Base-by-base conservation (phyloP, 768 basidiomycete genomes). In the Rhizopogon vinicolor region DNA sequence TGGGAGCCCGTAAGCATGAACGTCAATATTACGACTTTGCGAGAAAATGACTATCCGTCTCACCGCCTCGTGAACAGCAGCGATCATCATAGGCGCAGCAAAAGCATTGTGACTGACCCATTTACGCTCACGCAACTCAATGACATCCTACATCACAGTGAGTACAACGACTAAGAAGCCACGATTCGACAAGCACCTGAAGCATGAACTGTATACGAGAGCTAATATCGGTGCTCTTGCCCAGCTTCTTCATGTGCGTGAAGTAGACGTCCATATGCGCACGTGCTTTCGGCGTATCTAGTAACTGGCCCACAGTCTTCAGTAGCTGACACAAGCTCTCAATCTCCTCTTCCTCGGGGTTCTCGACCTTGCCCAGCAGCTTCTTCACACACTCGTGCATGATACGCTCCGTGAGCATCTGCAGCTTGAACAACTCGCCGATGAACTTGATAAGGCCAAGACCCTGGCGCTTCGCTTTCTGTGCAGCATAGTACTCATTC, bases 311-410 rank as follows among this genome's bases (percentile, higher is more conserved):
- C 51, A 98, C 91, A 6, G 96, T 98, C 19, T 87, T 81, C 51
- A 99, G 71, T 52, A 98, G 81, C 69, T 93, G 93, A 80, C 94
- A 98, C 54, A 97, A 80, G 45, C 88, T 91, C 79, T 98, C 96
- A 60, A 99, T 90, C 67, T 97, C 95, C 75, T 98, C 96, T 73
- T 98, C 96, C 66, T 98, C 94, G 0, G 94, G 97, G 64, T 92
- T 91, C 62, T 93, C 87, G 55, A 96, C 88, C 67, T 99, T 98
- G 53, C 87, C 83, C 12, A 98, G 78, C 12, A 98, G 81, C 74
- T 95, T 94, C 82, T 93, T 93, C 68, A 98, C 86, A 78, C 95
- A 99, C 72, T 93, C 91, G 77, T 94, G 91, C 91, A 98, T 99
- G 75, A 98, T 96, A 62, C 93, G 87, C 75, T 94, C 93, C 45